Evolutionary conservation across 1,139 yeast genomes (phyloP).

Genomic region (Pichia sp.): DNA sequence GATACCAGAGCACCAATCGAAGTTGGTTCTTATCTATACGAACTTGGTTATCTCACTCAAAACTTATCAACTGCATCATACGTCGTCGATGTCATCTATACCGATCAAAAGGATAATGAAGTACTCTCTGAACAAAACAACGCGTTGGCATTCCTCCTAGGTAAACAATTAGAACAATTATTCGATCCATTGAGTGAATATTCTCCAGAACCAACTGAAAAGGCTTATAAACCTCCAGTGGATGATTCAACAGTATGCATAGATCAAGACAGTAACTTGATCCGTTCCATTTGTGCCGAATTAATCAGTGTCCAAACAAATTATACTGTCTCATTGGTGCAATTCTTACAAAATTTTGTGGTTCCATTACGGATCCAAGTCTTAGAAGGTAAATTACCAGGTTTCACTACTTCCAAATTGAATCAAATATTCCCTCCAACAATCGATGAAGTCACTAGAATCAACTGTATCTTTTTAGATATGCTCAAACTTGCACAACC

Average conservation of each 20-base stretch:
- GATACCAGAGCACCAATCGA: constrained; percentile 50
- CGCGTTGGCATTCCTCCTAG: constrained; percentile 68
- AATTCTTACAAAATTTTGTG: constrained; percentile 71
- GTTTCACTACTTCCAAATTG: constrained; percentile 53
- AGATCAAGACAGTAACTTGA: constrained; percentile 34
- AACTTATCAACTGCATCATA: constrained; percentile 53
- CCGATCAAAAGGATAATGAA: constrained; percentile 38
- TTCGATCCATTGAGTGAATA: constrained; percentile 90
- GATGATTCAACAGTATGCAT: constrained; percentile 3
- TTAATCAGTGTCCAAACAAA: constrained; percentile 68
- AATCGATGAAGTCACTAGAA: constrained; percentile 86
- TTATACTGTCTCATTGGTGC: constrained; percentile 68
- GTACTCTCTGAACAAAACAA: constrained; percentile 63
- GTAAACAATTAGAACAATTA: constrained; percentile 82
- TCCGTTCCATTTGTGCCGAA: constrained; percentile 59
- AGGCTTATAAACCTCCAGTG: constrained; percentile 56
- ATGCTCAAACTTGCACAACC: constrained; percentile 65
- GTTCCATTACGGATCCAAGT: constrained; percentile 77
- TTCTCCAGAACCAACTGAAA: constrained; percentile 83
- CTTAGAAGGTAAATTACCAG: constrained; percentile 51
- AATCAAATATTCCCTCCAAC: constrained; percentile 91
- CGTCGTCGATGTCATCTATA: constrained; percentile 74
- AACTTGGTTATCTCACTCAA: constrained; percentile 47
- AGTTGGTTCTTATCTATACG: constrained; percentile 50
- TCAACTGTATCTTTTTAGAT: constrained; percentile 80